phyloP scores from a whole-genome alignment of 1,284 basidiomycete species.

The Peniophora sp. region DNA sequence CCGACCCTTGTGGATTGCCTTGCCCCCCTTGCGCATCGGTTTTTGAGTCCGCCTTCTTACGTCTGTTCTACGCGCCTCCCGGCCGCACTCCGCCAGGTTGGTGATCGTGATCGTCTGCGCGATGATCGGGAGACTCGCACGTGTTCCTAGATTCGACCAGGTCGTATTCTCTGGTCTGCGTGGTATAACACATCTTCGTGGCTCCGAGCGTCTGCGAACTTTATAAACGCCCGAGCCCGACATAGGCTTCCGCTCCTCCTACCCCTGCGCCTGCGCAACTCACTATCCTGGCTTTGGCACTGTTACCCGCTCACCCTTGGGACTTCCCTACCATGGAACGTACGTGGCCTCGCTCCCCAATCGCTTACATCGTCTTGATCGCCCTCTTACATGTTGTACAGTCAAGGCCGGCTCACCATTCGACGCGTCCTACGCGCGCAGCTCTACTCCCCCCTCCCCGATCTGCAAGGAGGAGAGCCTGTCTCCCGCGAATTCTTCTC shows the following conservation, averaged over 20 bases:
- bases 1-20: too few relatives aligned
- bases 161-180: background rate
- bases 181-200: background rate
- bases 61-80: too few relatives aligned
- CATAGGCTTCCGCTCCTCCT: background rate
- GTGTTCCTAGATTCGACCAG: background rate
- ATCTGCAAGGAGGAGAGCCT: constrained; percentile 3
- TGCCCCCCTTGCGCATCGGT: too few relatives aligned
- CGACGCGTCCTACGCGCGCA: background rate
- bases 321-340: constrained; percentile 13
- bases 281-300: constrained; percentile 12
- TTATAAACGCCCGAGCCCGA: background rate
- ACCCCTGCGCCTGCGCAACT: background rate
- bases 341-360: constrained; percentile 2
- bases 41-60: too few relatives aligned
- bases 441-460: constrained; percentile 5
- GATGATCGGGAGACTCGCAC: background rate
- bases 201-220: background rate
- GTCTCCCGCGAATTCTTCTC: constrained; percentile 1
- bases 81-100: background rate
- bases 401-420: constrained; percentile 14
- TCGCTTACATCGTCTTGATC: constrained; percentile 1
- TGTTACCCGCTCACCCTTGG: constrained; percentile 10
- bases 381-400: constrained; percentile 7
- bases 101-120: background rate